phyloP scores from a whole-genome alignment of 768 basidiomycete genomes.

The Agaricus blazei region DNA sequence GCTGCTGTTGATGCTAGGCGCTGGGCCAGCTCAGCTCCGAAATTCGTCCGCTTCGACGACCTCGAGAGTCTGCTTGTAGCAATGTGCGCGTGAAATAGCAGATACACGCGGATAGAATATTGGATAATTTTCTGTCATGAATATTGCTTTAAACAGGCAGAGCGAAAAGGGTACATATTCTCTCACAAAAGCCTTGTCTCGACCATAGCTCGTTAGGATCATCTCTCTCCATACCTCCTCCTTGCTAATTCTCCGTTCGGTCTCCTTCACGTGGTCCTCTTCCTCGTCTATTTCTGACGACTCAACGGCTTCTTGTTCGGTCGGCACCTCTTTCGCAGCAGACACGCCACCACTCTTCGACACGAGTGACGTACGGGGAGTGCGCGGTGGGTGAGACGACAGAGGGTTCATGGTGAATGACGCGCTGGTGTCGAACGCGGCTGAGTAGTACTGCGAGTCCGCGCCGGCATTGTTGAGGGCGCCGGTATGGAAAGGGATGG shows the following conservation, averaged over 20 bases:
- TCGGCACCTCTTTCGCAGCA: slow-evolving; percentile 37
- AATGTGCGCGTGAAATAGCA: slow-evolving; percentile 61
- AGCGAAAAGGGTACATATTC: not conserved
- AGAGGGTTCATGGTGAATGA: slow-evolving; percentile 82
- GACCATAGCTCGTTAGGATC: slow-evolving; percentile 68
- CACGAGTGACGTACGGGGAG: slow-evolving; percentile 55
- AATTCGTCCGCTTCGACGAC: slow-evolving; percentile 37
- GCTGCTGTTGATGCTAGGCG: slow-evolving; percentile 59
- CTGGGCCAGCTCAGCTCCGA: slow-evolving; percentile 52
- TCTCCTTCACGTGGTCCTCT: slow-evolving; percentile 37
- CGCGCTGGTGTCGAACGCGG: slow-evolving; percentile 51
- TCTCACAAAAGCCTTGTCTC: slow-evolving; percentile 82
- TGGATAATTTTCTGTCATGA: slow-evolving; percentile 73
- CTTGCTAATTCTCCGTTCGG: slow-evolving; percentile 41
- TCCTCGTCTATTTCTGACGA: slow-evolving; percentile 47
- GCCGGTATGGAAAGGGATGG: slow-evolving; percentile 51
- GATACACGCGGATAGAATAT: slow-evolving; percentile 72
- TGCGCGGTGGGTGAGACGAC: slow-evolving; percentile 74
- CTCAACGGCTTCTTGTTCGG: slow-evolving; percentile 30
- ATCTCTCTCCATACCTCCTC: slow-evolving; percentile 83
- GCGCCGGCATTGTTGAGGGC: slow-evolving; percentile 25
- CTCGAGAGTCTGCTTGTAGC: slow-evolving; percentile 43
- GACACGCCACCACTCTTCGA: slow-evolving; percentile 36
- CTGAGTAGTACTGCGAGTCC: slow-evolving; percentile 46
- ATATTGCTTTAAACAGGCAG: not conserved